A percentile compares a stretch with the other conserved stretches of the same genome.
Conservation (phyloP, 768 basidiomycete species). For the Nidularia sp. region DNA sequence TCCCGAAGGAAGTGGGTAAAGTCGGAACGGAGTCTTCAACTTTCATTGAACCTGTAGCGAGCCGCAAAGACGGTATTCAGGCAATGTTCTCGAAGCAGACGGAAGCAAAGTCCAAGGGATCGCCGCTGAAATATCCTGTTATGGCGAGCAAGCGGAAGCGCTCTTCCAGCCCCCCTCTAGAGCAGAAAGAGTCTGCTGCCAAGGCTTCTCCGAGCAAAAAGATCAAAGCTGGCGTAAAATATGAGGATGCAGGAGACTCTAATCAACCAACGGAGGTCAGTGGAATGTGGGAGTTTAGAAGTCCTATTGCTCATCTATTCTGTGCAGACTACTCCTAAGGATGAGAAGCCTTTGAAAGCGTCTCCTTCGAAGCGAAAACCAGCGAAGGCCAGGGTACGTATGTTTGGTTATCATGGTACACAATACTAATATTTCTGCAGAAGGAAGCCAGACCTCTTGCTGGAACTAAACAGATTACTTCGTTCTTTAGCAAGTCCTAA, state of each 20-base stretch:
- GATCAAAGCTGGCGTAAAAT: not conserved
- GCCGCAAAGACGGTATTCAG: constrained; percentile 82
- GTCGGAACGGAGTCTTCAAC: constrained; percentile 80
- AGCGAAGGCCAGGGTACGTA: not conserved
- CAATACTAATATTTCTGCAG: not conserved
- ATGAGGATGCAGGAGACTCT: not conserved
- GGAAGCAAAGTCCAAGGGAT: not conserved
- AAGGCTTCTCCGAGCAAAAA: not conserved
- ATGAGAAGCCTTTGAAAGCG: not conserved
- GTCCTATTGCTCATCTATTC: not conserved
- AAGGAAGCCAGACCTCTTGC: not conserved
- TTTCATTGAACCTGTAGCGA: constrained; percentile 76
- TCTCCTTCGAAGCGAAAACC: not conserved
- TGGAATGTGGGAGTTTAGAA: not conserved
- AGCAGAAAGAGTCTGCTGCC: not conserved
- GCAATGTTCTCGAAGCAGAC: constrained; percentile 75
- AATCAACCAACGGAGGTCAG: not conserved
- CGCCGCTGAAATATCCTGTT: not conserved
- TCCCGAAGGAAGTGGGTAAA: constrained; percentile 88
- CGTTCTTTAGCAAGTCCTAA: not conserved
- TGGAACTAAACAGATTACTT: not conserved
- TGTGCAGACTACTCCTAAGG: not conserved
- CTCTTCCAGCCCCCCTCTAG: not conserved
- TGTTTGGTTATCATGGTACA: not conserved
- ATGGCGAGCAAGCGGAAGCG: not conserved